Conservation (phyloP, 2,329 filamentous ascomycete species). For the Cadophora gregata region DNA sequence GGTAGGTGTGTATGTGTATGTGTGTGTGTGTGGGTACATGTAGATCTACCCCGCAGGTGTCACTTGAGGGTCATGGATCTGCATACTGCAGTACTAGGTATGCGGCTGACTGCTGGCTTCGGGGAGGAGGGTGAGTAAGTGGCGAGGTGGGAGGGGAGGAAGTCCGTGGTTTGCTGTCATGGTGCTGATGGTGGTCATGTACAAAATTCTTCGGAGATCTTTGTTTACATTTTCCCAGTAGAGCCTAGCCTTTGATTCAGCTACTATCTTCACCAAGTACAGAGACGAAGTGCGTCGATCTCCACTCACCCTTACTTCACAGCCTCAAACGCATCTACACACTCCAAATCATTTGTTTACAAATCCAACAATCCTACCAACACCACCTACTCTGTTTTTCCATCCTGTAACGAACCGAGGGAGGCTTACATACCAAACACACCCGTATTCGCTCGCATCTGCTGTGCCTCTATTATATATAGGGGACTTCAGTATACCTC, state of each 20-base stretch:
- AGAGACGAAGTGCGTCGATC: background rate
- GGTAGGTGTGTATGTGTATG: background rate
- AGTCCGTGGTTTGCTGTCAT: background rate
- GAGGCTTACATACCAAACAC: background rate
- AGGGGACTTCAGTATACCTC: background rate
- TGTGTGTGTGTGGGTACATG: background rate
- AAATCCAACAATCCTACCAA: background rate
- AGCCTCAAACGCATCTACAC: background rate
- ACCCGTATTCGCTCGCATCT: background rate
- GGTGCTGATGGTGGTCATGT: background rate
- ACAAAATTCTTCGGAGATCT: background rate
- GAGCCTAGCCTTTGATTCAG: background rate
- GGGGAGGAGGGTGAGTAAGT: background rate
- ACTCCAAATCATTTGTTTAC: background rate
- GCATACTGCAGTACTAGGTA: background rate
- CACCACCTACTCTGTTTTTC: background rate
- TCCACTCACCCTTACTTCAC: background rate
- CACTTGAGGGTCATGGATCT: background rate
- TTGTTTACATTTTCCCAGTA: background rate
- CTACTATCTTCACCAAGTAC: background rate
- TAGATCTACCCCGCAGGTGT: slow-evolving; percentile 3
- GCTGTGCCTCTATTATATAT: background rate
- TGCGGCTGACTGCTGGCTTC: slow-evolving; percentile 11
- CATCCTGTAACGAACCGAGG: background rate
- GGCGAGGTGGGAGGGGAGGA: background rate